Percentiles rank a stretch among this genome's conserved stretches.
Evolutionary conservation across 495 filamentous ascomycete species (phyloP).

Genomic region (Penicillium cosmopolitanum): DNA sequence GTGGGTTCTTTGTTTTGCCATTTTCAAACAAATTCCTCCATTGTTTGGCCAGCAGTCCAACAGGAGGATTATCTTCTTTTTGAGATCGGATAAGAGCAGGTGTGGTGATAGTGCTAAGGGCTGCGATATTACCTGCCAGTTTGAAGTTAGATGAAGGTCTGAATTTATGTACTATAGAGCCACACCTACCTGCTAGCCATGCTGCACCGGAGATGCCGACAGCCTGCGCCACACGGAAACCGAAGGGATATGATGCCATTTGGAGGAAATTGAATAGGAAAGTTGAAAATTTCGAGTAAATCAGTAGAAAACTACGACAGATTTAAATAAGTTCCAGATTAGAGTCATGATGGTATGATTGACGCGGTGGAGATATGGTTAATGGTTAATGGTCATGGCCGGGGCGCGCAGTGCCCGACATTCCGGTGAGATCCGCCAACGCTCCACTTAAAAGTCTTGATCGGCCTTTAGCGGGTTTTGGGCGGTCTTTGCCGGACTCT

Average conservation of each 20-base stretch:
- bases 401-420: no score
- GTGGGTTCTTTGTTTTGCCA: conserved; percentile 41
- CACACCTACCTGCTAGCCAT: conserved; percentile 35
- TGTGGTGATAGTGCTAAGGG: conserved; percentile 33
- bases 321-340: no score
- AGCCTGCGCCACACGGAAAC: conserved; percentile 35
- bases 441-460: not conserved
- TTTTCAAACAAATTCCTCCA: conserved; percentile 36
- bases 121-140: conserved; percentile 40
- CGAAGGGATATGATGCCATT: conserved; percentile 26
- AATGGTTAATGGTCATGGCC: no score
- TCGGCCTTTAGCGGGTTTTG: conserved; percentile 7
- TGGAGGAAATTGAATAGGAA: no score
- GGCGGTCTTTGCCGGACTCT: conserved; percentile 9
- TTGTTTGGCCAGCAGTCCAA: conserved; percentile 28
- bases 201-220: conserved; percentile 37
- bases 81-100: conserved; percentile 37
- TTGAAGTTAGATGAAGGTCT: not conserved
- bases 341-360: no score
- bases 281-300: no score
- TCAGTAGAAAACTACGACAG: no score
- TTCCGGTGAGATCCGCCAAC: no score
- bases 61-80: conserved; percentile 33
- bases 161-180: not conserved
- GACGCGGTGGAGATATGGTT: no score